Evolutionary conservation across 768 basidiomycete species (phyloP).

Genomic region (Leccinum barrowsii): DNA sequence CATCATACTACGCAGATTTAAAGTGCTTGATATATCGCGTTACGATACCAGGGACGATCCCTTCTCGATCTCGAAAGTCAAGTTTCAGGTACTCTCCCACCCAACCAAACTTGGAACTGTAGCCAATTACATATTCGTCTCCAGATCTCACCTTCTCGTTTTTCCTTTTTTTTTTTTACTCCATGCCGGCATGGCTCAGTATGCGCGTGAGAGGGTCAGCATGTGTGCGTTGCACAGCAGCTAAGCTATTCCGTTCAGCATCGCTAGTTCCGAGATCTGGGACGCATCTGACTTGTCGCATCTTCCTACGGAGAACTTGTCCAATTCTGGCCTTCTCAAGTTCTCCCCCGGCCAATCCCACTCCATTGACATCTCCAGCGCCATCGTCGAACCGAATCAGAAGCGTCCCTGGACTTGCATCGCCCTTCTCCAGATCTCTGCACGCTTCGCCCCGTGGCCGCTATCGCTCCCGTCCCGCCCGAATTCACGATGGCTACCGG

Average conservation of each 20-base stretch:
- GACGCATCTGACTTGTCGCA: slow-evolving; percentile 4
- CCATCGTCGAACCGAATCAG: slow-evolving; percentile 31
- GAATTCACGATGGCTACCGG: slow-evolving; percentile 33
- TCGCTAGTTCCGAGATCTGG: slow-evolving; percentile 24
- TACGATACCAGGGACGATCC: slow-evolving; percentile 38
- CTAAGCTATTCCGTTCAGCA: slow-evolving; percentile 3
- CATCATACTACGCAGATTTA: slow-evolving; percentile 35
- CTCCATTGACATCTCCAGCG: slow-evolving; percentile 29
- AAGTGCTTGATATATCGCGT: slow-evolving; percentile 32
- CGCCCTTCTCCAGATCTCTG: slow-evolving; percentile 27
- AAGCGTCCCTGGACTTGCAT: slow-evolving; percentile 20
- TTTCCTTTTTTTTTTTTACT: slow-evolving; percentile 12
- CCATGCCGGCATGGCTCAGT: slow-evolving; percentile 23
- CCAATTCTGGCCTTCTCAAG: slow-evolving; percentile 22
- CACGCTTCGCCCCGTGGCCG: slow-evolving; percentile 20
- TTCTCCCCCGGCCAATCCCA: slow-evolving; percentile 28
- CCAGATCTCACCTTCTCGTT: slow-evolving; percentile 20
- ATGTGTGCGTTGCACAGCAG: slow-evolving; percentile 17
- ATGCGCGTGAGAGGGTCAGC: slow-evolving; percentile 12
- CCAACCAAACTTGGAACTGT: slow-evolving; percentile 23
- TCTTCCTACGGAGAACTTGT: slow-evolving; percentile 27
- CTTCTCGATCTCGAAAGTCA: slow-evolving; percentile 35
- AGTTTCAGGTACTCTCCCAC: slow-evolving; percentile 35
- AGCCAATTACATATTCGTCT: slow-evolving; percentile 19
- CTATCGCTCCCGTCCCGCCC: slow-evolving; percentile 29